Base-by-base conservation (phyloP, 164 flowering plant species). In the Umbellularia californica region DNA sequence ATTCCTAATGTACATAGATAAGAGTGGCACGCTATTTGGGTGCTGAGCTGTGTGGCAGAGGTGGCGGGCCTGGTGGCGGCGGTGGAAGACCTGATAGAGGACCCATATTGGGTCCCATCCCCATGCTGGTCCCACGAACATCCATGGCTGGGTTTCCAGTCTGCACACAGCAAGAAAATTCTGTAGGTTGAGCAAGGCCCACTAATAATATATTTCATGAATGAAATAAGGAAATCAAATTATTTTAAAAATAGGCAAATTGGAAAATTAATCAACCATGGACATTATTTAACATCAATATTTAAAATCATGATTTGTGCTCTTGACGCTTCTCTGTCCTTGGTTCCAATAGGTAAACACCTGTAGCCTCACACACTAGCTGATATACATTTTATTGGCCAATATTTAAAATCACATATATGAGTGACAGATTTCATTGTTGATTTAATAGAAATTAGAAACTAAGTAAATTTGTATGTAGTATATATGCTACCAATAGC, bases 31-130 rank as follows among this genome's bases (percentile, higher is more conserved):
- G 47, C 83, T 84, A 88, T 68, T 87, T 88, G 28, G 81, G 90
- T 20, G 74, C 24, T 58, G 89, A 85, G 66, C 82, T 79, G 72
- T 88, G 92, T 19, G 89, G 92, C 30, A 91, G 91, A 30, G 88
- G 94, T 11, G 90, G 94, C 6, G 92, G 93, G 22, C 90, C 90
- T 17, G 90, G 94, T 4, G 92, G 93, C 24, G 92, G 91, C 9
- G 89, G 93, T 22, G 83, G 91, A 67, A 76, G 83, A 72, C 78
- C 81, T 58, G 47, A 41, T 5, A 9, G 47, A 41, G 47, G 47
- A 41, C 47, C 47, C 47, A 80, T 81, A 75, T 81, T 85, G 50
- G 83, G 52, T 65, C 80, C 82, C 70, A 83, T 68, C 60, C 83
- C 91, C 84, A 80, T 79, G 60, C 86, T 14, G 25, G 28, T 27